Evolutionary conservation across 75 land plant genomes (phyloP), one percentile per base, ranked within the genome.

Genomic region (Sequoiadendron giganteum): DNA sequence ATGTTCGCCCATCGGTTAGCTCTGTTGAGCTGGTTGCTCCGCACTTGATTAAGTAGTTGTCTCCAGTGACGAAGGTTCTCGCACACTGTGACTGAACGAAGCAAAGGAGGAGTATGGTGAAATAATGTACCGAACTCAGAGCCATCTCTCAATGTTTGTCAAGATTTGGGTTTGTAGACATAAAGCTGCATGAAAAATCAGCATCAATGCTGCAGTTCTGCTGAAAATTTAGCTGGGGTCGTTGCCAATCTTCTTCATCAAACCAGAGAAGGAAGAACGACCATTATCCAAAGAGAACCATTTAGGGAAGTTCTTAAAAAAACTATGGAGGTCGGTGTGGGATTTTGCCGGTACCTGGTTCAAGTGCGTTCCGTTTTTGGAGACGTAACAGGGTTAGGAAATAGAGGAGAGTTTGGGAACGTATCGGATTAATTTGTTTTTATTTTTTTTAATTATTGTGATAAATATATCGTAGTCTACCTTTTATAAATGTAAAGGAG

Each of bases 11-110:
- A 78, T 95, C 97, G 32, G 89, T 86, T 5, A 95, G 86, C 10
- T 84, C 61, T 47, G 91, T 87, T 36, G 85, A 47, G 30, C 78
- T 38, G 10, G 92, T 16, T 6, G 97, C 90, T 14, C 99, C 99
- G 84, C 99, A 98, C 54, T 92, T 91, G 76, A 98, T 89, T 18
- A 95, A 93, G 82, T 90, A 92, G 90, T 90, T 90, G 86, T 97
- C 95, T 48, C 34, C 40, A 15, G 98, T 95, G 21, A 55, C 38
- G 91, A 88, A 91, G 39, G 82, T 10, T 61, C 6, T 7, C 9
- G 6, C n/a, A 25, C 65, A 10, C n/a, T 21, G 21, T 91, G 92
- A 43, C 56, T 68, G 81, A 28, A 89, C 82, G 88, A 85, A 8
- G 34, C 34, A 56, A 14, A 36, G 3, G 68, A 47, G 55, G n/a